Evolutionary conservation across 1,139 yeast genomes (phyloP).

Genomic region (Scheffersomyces lignicola): DNA sequence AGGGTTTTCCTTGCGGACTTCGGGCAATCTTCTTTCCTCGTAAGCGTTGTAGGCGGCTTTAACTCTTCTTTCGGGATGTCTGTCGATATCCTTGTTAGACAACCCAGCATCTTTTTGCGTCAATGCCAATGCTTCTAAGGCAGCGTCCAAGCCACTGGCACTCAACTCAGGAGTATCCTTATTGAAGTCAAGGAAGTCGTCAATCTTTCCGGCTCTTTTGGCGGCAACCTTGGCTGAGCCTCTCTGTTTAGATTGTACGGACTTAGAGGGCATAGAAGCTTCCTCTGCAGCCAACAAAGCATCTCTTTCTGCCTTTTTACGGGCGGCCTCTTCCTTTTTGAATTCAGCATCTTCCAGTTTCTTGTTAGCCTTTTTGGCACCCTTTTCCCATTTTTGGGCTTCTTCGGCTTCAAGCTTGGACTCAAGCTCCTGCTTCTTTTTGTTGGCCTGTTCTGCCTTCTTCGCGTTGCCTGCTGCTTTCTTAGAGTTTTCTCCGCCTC

Average conservation of each 20-base stretch:
- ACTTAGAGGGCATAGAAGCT: conserved; percentile 59
- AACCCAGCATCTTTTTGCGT: conserved; percentile 57
- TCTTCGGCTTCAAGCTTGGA: conserved; percentile 54
- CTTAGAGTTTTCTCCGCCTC: conserved; percentile 58
- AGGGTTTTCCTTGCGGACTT: conserved; percentile 71
- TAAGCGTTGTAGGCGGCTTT: conserved; percentile 77
- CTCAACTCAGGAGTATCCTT: conserved; percentile 53
- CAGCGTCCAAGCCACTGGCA: conserved; percentile 78
- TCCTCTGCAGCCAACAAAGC: conserved; percentile 64
- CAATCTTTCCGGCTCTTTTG: conserved; percentile 62
- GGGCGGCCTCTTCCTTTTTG: conserved; percentile 63
- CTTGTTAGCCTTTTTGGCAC: conserved; percentile 67
- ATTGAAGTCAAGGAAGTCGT: conserved; percentile 57
- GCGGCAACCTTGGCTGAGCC: conserved; percentile 74
- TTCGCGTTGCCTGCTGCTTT: conserved; percentile 71
- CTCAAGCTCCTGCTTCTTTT: conserved; percentile 56
- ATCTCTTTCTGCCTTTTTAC: conserved; percentile 66
- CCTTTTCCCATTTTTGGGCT: conserved; percentile 69
- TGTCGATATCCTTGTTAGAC: conserved; percentile 64
- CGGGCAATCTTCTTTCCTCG: conserved; percentile 74
- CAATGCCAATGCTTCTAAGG: conserved; percentile 74
- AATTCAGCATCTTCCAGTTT: conserved; percentile 66
- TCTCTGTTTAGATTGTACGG: conserved; percentile 53
- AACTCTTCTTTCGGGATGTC: conserved; percentile 87
- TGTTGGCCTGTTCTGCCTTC: conserved; percentile 67